Base-by-base conservation (phyloP, 2,329 filamentous ascomycete species). In the Pseudogymnoascus pannorum region DNA sequence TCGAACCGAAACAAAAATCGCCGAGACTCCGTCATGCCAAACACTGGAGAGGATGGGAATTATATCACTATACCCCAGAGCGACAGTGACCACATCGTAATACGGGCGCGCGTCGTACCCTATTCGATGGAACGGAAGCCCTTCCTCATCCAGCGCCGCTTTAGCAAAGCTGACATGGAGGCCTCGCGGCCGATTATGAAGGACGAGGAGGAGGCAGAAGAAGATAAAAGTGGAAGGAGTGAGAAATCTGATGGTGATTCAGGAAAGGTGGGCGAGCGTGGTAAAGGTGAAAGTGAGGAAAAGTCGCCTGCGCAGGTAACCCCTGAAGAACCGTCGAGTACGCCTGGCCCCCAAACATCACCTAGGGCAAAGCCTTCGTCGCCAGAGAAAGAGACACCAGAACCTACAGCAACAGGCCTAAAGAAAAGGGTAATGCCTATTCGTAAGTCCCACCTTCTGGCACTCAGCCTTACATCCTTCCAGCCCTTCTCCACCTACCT, bases 131-230 rank as follows among this genome's bases (percentile, higher is more conserved):
- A 76, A 2, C 72, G 75, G 16, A 75, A 76, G 57, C 73, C 80
- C 1, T 78, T 83, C 64, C 66, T 79, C 0, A 73, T 86, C 16
- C 75, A 77, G 64, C 76, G 81, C 29, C 76, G 75, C 16, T 81
- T 85, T 63, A 44, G 38, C 40, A 60, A 29, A 42, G 36, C 58
- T 31, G 75, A 83, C 63, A 70, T 83, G 12, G 73, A 77, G 24
- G 73, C 77, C 63, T 58, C 57, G 29, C 29, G 31, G 33, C 14
- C 57, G 31, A 18, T 18, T 38, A 14, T 8, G 31, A 12, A 18
- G 8, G 16, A 24, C 26, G 16, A 18, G 8, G 16, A 24, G 29
- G n/a, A 36, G 57, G 1, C 57, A 26, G 38, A 58, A 18, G 36
- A 20, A 3, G 12, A 36, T 29, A 6, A 11, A 36, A 7, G 16